These are phyloP conservation scores for Xerocomus spinulosus DNA, from an alignment of 768 basidiomycete genomes.

Conservation along the genomic window DNA sequence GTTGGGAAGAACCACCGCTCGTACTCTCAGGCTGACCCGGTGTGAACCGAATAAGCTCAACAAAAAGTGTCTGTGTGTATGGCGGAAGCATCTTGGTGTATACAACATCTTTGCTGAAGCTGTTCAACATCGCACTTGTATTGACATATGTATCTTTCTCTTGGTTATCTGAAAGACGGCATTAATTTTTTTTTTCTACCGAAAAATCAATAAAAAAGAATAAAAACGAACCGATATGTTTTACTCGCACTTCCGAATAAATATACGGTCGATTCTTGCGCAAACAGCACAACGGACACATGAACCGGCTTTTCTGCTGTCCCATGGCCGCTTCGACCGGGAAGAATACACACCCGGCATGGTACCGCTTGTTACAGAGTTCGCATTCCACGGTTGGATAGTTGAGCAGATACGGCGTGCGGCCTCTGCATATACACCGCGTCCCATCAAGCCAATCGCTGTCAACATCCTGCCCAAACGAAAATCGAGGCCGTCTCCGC, in stretches of 20 bases:
- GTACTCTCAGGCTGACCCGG: conserved; percentile 29
- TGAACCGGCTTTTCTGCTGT: conserved; percentile 41
- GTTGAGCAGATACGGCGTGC: conserved; percentile 53
- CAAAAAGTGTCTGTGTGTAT: conserved; percentile 62
- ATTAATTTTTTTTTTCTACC: conserved; percentile 3
- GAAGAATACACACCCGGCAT: conserved; percentile 73
- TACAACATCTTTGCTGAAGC: conserved; percentile 65
- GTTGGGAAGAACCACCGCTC: conserved; percentile 17
- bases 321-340: conserved; percentile 40
- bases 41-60: conserved; percentile 57
- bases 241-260: conserved; percentile 73
- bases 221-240: conserved; percentile 48
- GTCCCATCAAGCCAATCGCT: conserved; percentile 70
- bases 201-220: neutral
- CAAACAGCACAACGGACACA: conserved; percentile 74
- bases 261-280: conserved; percentile 68
- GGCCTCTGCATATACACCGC: conserved; percentile 76
- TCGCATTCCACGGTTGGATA: conserved; percentile 67
- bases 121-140: conserved; percentile 68
- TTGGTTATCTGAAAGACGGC: conserved; percentile 34
- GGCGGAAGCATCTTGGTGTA: conserved; percentile 64
- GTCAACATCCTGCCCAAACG: conserved; percentile 74
- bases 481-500: conserved; percentile 58
- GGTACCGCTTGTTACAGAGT: conserved; percentile 60
- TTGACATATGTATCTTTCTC: conserved; percentile 64